Percentiles rank a stretch among this genome's conserved stretches.
These are phyloP conservation scores for Kodamaea sagamina DNA, from an alignment of 805 yeast species.

Conservation along the genomic window DNA sequence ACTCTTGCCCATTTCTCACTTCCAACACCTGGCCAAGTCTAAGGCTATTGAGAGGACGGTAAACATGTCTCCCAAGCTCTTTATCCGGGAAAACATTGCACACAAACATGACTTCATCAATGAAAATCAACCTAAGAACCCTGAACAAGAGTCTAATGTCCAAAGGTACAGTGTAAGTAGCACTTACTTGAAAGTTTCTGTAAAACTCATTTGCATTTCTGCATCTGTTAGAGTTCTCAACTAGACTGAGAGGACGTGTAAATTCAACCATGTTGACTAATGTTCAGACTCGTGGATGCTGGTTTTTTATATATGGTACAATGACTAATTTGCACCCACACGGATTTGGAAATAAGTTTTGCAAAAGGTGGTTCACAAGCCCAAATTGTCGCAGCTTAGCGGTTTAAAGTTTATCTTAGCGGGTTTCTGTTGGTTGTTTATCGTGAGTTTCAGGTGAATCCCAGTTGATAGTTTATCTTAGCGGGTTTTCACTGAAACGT, in stretches of 20 bases:
- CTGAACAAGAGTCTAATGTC: slow-evolving; percentile 19
- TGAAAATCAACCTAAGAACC: slow-evolving; percentile 33
- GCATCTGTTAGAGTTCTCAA: slow-evolving; percentile 38
- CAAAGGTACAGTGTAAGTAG: slow-evolving; percentile 29
- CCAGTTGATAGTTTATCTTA: too few relatives aligned
- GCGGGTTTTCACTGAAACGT: too few relatives aligned
- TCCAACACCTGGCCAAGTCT: slow-evolving; percentile 30
- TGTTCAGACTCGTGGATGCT: too few relatives aligned
- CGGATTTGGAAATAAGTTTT: too few relatives aligned
- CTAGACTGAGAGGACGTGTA: slow-evolving; percentile 29
- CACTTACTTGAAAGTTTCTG: slow-evolving; percentile 37
- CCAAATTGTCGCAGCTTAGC: too few relatives aligned
- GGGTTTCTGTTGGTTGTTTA: too few relatives aligned
- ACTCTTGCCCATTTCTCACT: slow-evolving; percentile 14
- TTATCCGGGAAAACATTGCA: slow-evolving; percentile 32
- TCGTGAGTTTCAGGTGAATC: too few relatives aligned
- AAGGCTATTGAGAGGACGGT: slow-evolving; percentile 27
- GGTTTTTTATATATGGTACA: background rate
- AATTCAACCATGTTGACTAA: slow-evolving; percentile 6
- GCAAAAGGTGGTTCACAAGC: too few relatives aligned
- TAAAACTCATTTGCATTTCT: slow-evolving; percentile 33
- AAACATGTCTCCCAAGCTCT: slow-evolving; percentile 15
- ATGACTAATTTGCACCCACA: background rate
- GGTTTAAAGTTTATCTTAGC: too few relatives aligned
- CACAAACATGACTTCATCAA: slow-evolving; percentile 36